A percentile compares a stretch with the other conserved stretches of the same genome.
phyloP scores from a whole-genome alignment of 2,329 filamentous ascomycete genomes.

The Neofusicoccum kwambonambiense region DNA sequence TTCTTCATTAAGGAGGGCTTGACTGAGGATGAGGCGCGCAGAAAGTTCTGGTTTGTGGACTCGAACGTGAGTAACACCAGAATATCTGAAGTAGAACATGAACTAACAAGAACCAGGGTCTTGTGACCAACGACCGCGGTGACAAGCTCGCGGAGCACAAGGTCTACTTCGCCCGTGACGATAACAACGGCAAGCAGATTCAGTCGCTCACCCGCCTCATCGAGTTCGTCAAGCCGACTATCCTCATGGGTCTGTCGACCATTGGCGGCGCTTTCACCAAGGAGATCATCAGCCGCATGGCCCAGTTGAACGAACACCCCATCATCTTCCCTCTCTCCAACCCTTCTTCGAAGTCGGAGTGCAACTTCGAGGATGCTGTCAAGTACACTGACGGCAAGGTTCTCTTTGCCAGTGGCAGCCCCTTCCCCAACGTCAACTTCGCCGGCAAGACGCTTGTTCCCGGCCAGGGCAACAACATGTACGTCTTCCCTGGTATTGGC shows the following conservation, averaged over 20 bases:
- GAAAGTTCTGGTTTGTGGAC: constrained; percentile 97
- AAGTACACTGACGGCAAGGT: constrained; percentile 86
- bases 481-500: constrained; percentile 95
- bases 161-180: constrained; percentile 64
- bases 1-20: constrained; percentile 93
- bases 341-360: constrained; percentile 94
- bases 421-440: constrained; percentile 68
- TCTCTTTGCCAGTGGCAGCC: constrained; percentile 93
- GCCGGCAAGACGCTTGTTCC: constrained; percentile 48
- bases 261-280: constrained; percentile 94
- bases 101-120: constrained; percentile 50
- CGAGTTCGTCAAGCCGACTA: constrained; percentile 91
- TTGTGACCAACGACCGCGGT: constrained; percentile 89
- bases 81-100: too few relatives aligned
- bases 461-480: constrained; percentile 76
- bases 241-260: constrained; percentile 89
- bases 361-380: constrained; percentile 92
- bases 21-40: constrained; percentile 79
- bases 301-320: constrained; percentile 66
- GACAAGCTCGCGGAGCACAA: constrained; percentile 92
- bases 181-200: constrained; percentile 66
- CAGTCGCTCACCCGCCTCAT: constrained; percentile 85
- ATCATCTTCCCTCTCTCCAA: constrained; percentile 88
- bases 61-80: constrained; percentile 58
- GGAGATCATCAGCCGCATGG: constrained; percentile 67